Conservation (phyloP, 129 eudicot species). For the Lonicera japonica region DNA sequence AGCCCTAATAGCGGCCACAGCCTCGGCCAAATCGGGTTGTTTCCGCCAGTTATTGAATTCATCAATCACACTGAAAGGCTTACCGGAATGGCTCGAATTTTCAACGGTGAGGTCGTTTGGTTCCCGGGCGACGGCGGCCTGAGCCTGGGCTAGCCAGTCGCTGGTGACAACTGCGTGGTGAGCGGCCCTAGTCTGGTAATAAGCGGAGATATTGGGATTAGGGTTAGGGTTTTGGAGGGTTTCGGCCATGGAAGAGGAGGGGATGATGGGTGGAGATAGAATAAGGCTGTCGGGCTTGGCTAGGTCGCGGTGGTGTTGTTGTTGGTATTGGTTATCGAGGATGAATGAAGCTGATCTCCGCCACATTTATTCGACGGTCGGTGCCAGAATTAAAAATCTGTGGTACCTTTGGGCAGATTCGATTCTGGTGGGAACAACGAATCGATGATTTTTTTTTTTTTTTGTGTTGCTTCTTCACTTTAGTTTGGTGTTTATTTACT, state of each 20-base stretch:
- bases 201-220: conserved; percentile 47
- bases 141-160: conserved; percentile 93
- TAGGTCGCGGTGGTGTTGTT: too few relatives aligned
- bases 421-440: background rate
- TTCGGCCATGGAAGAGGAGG: conserved; percentile 44
- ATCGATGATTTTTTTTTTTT: too few relatives aligned
- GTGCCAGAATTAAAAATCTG: background rate
- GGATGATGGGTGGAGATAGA: conserved; percentile 21
- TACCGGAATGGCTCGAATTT: conserved; percentile 13
- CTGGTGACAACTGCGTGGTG: conserved; percentile 87
- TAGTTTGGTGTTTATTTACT: too few relatives aligned
- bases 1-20: conserved; percentile 96
- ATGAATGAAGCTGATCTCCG: conserved; percentile 85
- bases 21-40: conserved; percentile 94
- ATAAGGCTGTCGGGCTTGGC: conserved; percentile 36
- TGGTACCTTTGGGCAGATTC: too few relatives aligned
- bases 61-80: conserved; percentile 53
- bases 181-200: conserved; percentile 81
- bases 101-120: conserved; percentile 20
- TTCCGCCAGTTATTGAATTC: conserved; percentile 77
- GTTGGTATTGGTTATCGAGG: conserved; percentile 42
- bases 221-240: conserved; percentile 52
- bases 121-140: conserved; percentile 51
- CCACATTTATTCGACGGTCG: conserved; percentile 44
- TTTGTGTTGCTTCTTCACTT: too few relatives aligned